phyloP scores from a whole-genome alignment of 2,329 filamentous ascomycete species.

The Trichophyton schoenleinii region DNA sequence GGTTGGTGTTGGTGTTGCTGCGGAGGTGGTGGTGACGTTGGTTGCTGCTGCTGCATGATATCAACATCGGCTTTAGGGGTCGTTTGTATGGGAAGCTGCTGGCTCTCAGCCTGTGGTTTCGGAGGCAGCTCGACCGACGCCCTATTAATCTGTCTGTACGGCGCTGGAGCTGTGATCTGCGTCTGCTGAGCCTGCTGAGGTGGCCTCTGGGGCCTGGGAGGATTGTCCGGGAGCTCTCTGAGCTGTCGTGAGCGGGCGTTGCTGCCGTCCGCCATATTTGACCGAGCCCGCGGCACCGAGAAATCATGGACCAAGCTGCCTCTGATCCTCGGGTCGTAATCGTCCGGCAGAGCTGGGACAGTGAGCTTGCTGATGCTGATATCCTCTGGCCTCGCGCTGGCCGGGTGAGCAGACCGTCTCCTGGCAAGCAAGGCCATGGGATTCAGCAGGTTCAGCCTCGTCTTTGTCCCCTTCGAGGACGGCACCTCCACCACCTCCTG shows the following conservation, averaged over 20 bases:
- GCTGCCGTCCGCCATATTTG: neutral
- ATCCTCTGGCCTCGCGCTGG: conserved; percentile 39
- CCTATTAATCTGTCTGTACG: neutral
- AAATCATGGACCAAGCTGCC: conserved; percentile 55
- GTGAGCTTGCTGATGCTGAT: conserved; percentile 38
- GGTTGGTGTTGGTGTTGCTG: neutral
- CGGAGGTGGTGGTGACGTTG: neutral
- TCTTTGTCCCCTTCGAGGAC: conserved; percentile 26
- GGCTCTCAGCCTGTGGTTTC: neutral
- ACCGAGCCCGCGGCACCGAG: conserved; percentile 44
- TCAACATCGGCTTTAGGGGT: neutral
- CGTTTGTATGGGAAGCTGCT: neutral
- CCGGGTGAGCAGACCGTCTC: conserved; percentile 42
- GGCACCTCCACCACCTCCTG: neutral
- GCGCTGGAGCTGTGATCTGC: neutral
- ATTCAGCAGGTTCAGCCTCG: conserved; percentile 45
- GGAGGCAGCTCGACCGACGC: neutral
- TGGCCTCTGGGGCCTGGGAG: neutral
- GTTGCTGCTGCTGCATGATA: neutral
- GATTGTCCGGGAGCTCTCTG: conserved; percentile 9
- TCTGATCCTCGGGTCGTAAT: conserved; percentile 51
- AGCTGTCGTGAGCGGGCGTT: conserved; percentile 20
- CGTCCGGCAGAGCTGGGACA: conserved; percentile 42
- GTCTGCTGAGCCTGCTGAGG: neutral
- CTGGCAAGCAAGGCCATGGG: conserved; percentile 49